Base-by-base conservation (phyloP, 2,329 filamentous ascomycete genomes). In the Stemphylium lycopersici region DNA sequence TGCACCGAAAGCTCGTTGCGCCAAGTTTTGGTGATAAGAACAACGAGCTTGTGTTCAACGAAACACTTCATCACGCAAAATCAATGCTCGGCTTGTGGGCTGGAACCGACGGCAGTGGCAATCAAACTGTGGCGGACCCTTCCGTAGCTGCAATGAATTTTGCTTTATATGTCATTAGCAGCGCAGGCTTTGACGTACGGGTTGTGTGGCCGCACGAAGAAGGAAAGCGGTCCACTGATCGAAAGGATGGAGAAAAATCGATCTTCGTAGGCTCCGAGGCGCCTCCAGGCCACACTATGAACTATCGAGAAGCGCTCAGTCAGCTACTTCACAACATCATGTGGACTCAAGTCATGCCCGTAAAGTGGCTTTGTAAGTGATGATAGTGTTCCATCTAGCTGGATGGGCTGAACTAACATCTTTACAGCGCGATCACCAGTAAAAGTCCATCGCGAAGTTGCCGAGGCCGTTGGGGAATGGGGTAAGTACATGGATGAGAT, bases 21-120 rank as follows among this genome's bases (percentile, higher is more conserved):
- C 85, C 89, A 0, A 85, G 85, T 3, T 93, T 93, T 73, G 90
- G 88, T 52, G 90, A 93, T 77, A 86, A 83, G 75, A 93, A 91
- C 71, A 87, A 90, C 52, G 79, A 81, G 12, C 71, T 90, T 22
- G 86, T 90, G 1, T 90, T 87, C 73, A 77, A 76, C 7, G 87
- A 90, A 69, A 81, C 83, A 1, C 77, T 89, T 50, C 76, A 79
- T 52, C 89, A 93, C 76, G 83, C 88, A 0, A 61, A 64, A 50
- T 68, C 70, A 10, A 50, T 75, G 8, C 61, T 74, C 20, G 56
- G 61, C 6, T 56, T 73, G 11, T 76, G 72, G 73, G 65, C 65
- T 15, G 64, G 67, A 12, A 43, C 59, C 7, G 62, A 64, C 48
- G 68, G 66, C 1, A 43, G 36, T 10, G 67, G 63, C 5, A 68